These are phyloP conservation scores for Chaetomium globosum DNA, from an alignment of 2,329 filamentous ascomycete species.

Conservation along the genomic window DNA sequence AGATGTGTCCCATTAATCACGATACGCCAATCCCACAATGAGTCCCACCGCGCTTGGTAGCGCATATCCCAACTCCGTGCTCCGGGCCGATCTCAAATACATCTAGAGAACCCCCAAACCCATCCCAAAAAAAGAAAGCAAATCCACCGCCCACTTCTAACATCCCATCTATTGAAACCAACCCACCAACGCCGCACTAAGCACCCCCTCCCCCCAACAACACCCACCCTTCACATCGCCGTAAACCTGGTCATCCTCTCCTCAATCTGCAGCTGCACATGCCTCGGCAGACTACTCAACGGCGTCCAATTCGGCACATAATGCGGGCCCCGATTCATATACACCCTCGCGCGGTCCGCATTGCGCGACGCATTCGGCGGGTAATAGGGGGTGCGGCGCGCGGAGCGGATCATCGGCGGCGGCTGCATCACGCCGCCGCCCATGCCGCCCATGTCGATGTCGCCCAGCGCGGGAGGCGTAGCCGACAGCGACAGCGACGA, in stretches of 20 bases:
- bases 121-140: not conserved
- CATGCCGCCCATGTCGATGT: constrained; percentile 4
- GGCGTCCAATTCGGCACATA: constrained; percentile 35
- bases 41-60: not conserved
- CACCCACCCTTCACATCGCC: constrained; percentile 5
- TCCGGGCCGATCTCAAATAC: too few relatives aligned
- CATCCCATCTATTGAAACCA: not conserved
- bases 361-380: constrained; percentile 33
- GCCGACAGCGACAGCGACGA: not conserved
- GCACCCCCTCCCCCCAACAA: not conserved
- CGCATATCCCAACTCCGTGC: not conserved
- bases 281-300: constrained; percentile 30
- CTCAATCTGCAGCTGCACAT: constrained; percentile 32
- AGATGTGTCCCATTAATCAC: not conserved
- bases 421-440: not conserved
- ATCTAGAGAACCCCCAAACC: not conserved
- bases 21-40: not conserved
- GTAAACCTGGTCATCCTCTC: constrained; percentile 31
- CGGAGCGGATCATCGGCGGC: constrained; percentile 15
- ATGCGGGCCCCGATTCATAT: constrained; percentile 34
- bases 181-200: not conserved
- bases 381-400: constrained; percentile 34
- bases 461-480: not conserved
- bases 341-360: constrained; percentile 28
- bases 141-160: not conserved